Conservation (phyloP, 768 basidiomycete species). For the Phylloporus rhodoxanthus region DNA sequence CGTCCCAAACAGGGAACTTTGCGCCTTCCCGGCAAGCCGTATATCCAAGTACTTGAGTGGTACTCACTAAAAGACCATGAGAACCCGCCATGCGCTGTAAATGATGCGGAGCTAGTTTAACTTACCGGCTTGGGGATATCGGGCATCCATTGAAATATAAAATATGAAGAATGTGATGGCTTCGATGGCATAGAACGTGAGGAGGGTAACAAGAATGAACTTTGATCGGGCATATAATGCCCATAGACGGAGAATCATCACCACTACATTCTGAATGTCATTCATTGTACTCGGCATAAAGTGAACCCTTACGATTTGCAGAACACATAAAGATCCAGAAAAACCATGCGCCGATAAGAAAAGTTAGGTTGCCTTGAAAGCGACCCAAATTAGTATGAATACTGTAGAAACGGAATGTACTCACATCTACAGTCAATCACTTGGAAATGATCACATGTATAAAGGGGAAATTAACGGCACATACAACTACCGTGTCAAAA, state of each 20-base stretch:
- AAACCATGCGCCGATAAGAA: neutral
- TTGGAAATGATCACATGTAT: neutral
- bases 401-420: neutral
- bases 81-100: neutral
- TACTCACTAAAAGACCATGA: neutral
- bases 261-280: neutral
- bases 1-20: neutral
- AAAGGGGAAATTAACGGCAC: neutral
- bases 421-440: neutral
- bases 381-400: neutral
- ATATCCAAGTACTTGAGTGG: neutral
- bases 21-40: neutral
- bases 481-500: neutral
- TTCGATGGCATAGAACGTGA: neutral
- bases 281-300: neutral
- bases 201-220: neutral
- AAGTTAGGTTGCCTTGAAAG: neutral
- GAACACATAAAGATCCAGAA: neutral
- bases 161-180: neutral
- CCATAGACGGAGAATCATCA: neutral
- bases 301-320: neutral
- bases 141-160: neutral
- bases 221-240: neutral
- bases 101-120: neutral
- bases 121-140: neutral